Base-by-base conservation (phyloP, 768 basidiomycete genomes). In the Austroboletus eburneus region DNA sequence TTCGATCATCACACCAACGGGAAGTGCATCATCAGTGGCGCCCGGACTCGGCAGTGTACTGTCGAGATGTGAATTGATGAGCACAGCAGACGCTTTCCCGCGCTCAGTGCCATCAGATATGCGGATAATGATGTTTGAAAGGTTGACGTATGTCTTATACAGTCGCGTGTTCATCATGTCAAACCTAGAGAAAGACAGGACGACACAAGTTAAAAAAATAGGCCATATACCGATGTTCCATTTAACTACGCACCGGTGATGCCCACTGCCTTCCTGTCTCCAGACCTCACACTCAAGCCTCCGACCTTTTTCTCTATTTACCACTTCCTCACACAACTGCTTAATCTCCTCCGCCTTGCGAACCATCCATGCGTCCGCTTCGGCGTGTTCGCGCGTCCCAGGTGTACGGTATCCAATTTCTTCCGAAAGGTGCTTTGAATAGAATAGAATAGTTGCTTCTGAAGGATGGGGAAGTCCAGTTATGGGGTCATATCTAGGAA, bases 1-100 rank as follows among this genome's bases (percentile, higher is more conserved):
- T 48, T 97, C 95, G 27, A 97, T 71, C 91, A 96, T 94, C 34
- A 95, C 80, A 2, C 90, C 95, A 9, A 93, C 86, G 5, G 90
- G 70, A 7, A 96, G 70, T 2, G 83, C 91, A 58, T 98, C 94
- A 58, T 96, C 93, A 4, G 88, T 80, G 20, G 90, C 91, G 18
- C 87, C 90, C 2, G 91, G 92, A 48, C 85, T 86, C 0, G 94
- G 93, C 18, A 96, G 68, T 0, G 92, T 93, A 50, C 83, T 87
- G 62, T 96, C 94, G 32, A 96, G 69, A 68, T 98, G 95, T 0
- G 91, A 69, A 51, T 95, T 96, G 42, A 97, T 76, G 37, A 98
- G 77, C 2, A 95, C 75, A 0, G 92, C 88, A 47, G 95, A 82
- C 44, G 80, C 79, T 66, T 90, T 92, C 14, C 82, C 80, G 30